A percentile compares a stretch with the other conserved stretches of the same genome.
phyloP scores from a whole-genome alignment of 305 asterid genomes.

The Plantago rigida region DNA sequence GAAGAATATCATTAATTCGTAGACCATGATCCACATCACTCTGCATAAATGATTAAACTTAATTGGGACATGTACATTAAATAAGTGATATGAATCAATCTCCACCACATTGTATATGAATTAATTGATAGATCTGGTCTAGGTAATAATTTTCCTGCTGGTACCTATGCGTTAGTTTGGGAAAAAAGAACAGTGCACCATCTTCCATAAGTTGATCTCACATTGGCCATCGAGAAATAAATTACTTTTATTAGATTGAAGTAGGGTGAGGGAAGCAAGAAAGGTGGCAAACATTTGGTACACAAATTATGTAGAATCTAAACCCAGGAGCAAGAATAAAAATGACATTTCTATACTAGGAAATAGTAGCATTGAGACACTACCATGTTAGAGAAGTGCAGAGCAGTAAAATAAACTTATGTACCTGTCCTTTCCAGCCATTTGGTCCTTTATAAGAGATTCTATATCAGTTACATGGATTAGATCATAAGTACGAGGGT shows the following conservation, averaged over 20 bases:
- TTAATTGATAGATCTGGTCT: no score
- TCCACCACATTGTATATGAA: no score
- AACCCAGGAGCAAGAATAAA: neutral
- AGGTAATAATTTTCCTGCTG: no score
- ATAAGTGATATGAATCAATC: no score
- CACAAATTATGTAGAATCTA: neutral
- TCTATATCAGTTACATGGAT: slow-evolving; percentile 69
- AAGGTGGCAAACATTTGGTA: neutral
- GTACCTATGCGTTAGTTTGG: neutral
- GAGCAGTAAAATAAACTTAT: slow-evolving; percentile 11
- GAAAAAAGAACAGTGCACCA: neutral
- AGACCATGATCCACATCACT: no score
- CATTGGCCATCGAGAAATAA: neutral
- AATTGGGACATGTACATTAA: no score
- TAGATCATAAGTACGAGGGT: slow-evolving; percentile 90
- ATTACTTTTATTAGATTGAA: neutral
- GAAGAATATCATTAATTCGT: no score
- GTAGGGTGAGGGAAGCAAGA: neutral
- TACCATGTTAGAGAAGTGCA: neutral
- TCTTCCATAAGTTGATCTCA: neutral
- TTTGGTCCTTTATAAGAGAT: slow-evolving; percentile 61
- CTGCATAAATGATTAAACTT: no score
- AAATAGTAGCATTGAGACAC: neutral
- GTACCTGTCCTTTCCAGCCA: slow-evolving; percentile 66
- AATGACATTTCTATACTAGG: neutral